A percentile compares a stretch with the other conserved stretches of the same genome.
Conservation (phyloP, 306 rosid genomes). For the Prosopis cineraria region DNA sequence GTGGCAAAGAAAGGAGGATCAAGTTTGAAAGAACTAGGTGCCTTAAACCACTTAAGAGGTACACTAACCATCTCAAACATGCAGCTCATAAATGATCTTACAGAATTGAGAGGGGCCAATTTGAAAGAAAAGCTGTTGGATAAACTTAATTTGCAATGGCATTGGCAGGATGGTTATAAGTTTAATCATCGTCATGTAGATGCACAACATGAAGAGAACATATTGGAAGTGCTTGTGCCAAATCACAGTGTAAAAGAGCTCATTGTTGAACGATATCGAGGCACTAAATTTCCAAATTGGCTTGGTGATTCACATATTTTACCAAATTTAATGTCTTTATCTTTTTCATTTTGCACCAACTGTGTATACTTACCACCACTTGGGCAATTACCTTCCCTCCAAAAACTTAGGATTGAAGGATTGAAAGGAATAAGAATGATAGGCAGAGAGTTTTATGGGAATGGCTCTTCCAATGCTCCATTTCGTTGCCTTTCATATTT, state of each 20-base stretch:
- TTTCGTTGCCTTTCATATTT: background rate
- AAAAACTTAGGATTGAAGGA: background rate
- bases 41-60: slow-evolving; percentile 20
- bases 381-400: slow-evolving; percentile 18
- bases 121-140: slow-evolving; percentile 26
- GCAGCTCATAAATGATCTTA: background rate
- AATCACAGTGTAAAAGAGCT: background rate
- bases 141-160: background rate
- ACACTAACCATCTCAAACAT: background rate
- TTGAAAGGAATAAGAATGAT: background rate
- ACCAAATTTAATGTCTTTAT: background rate
- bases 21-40: slow-evolving; percentile 5
- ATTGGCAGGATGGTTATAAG: no score
- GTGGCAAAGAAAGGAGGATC: background rate
- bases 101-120: background rate
- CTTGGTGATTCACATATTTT: background rate
- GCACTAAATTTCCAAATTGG: slow-evolving; percentile 30
- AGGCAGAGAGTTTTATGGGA: slow-evolving; percentile 15
- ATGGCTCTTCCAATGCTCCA: background rate
- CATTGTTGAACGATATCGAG: background rate
- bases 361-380: slow-evolving; percentile 9
- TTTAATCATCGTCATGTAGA: background rate
- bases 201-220: background rate
- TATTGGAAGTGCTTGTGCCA: slow-evolving; percentile 13
- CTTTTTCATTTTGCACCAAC: fast-evolving